Base-by-base conservation (phyloP, 1,139 yeast species). In the Nematodospora anomalae region DNA sequence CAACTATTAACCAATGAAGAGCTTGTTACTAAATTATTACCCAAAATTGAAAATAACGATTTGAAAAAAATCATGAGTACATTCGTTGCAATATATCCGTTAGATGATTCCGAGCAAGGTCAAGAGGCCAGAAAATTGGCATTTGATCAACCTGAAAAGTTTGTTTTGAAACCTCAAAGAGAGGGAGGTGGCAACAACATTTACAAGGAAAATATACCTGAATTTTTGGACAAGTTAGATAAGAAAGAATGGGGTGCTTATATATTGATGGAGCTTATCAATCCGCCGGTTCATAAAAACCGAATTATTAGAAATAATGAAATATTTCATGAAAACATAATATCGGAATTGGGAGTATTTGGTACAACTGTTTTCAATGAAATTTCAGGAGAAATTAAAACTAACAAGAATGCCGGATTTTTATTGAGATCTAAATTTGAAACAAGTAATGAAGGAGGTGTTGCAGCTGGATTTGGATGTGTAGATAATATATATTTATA, bases 381-480 rank as follows among this genome's bases (percentile, higher is more conserved):
- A 44, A 55, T 67, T 7, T 57, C 71, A 1, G 82, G 84, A 3
- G 71, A 76, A 27, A 66, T 84, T 7, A 52, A 77, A 32, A 57
- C 67, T 32, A 92, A 92, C 57, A 77, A 78, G 29, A 76, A 76
- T 47, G 79, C 89, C 1, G 97, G 97, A 4, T 87, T 87, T 79
- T 71, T 92, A 45, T 67, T 92, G 50, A 79, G 98, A 61, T 87
- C 97, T 3, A 92, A 92, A 60, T 78, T 89, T 41, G 83, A 87
- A 47, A 69, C 83, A 3, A 84, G 95, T 38, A 81, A 92, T 60
- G 98, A 92, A 66, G 98, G 98, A 33, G 98, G 98, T 26, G 97
- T 92, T 23, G 97, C 97, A 21, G 97, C 98, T 10, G 98, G 98
- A 0, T 92, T 86, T 62, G 98, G 97, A 8, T 89, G 97, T 60